Percentiles rank a stretch among this genome's conserved stretches.
These are phyloP conservation scores for Coniella lustricola DNA, from an alignment of 2,329 filamentous ascomycete species.

Conservation along the genomic window DNA sequence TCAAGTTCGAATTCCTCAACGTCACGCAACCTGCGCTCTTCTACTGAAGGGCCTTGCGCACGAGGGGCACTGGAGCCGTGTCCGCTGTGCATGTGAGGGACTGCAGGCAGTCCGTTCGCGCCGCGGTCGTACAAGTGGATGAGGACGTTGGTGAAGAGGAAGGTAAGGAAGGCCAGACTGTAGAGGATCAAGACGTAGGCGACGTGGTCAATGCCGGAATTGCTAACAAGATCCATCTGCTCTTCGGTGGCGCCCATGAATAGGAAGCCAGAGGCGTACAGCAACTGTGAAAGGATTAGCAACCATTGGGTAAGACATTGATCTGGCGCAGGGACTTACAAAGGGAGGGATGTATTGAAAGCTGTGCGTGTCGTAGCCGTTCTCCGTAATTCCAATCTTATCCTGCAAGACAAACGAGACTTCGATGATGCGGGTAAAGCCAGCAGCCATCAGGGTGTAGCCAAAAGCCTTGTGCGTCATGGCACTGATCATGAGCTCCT, in stretches of 20 bases:
- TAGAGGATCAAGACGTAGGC: conserved; percentile 89
- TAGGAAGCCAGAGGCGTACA: conserved; percentile 87
- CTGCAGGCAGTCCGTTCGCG: conserved; percentile 29
- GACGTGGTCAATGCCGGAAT: conserved; percentile 75
- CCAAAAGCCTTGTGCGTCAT: conserved; percentile 88
- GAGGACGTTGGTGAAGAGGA: conserved; percentile 85
- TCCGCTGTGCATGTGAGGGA: conserved; percentile 31
- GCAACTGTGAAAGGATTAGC: conserved; percentile 47
- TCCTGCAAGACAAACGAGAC: conserved; percentile 83
- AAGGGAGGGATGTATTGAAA: conserved; percentile 50
- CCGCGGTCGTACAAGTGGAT: conserved; percentile 72
- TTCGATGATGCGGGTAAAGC: conserved; percentile 78
- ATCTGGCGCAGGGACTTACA: conserved; percentile 35
- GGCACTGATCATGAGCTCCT: conserved; percentile 74
- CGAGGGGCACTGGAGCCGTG: conserved; percentile 18
- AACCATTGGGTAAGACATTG: conserved; percentile 2
- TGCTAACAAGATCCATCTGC: conserved; percentile 74
- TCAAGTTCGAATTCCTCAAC: conserved; percentile 93
- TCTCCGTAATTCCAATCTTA: conserved; percentile 53
- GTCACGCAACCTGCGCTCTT: conserved; percentile 60
- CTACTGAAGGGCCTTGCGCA: conserved; percentile 18
- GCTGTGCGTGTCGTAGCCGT: conserved; percentile 61
- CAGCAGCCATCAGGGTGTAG: conserved; percentile 90
- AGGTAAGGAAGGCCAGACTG: conserved; percentile 82
- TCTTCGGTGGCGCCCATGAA: conserved; percentile 98